Base-by-base conservation (phyloP, 2,329 filamentous ascomycete genomes). In the Diaporthe ilicicola region DNA sequence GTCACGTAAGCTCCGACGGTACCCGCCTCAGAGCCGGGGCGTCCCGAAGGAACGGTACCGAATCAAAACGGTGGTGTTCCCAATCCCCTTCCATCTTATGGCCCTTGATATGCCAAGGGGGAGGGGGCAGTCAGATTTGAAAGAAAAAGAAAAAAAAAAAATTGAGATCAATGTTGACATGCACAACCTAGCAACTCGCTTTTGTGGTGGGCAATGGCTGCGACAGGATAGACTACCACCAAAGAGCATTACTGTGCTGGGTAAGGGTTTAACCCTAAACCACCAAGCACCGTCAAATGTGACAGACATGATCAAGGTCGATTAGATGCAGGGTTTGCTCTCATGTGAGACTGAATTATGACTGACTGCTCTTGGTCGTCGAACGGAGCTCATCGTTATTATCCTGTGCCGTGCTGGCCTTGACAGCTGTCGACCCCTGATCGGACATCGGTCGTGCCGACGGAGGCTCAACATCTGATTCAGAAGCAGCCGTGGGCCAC, bases 1-100 rank as follows among this genome's bases (percentile, higher is more conserved):
- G 67, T 72, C 54, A 67, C 55, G 51, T 51, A 19, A 59, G 39
- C 32, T 29, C 71, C 71, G 71, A 59, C 50, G 50, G 68, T 72
- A 72, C 51, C 71, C 69, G 69, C 68, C 32, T 46, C 46, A 68
- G 29, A 48, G 55, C 27, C 44, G 67, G 56, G 27, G 24, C 22
- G 55, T 65, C 70, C 65, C 70, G 48, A 62, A 9, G 32, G 22
- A 7, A 19, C 54, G 56, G 59, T 61, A 72, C 29, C 59, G 65
- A 72, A 72, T 72, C 53, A 48, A 15, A 39, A 37, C 32, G 54
- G 32, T 42, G 42, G 22, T 29, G 22, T 68, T 68, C 32, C 44
- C 24, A 68, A 59, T 51, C 44, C 46, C 5, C 48, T 0, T 24
- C 4, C 17, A 12, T 8, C 22, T 50, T 19, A 13, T 64, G 44